Base-by-base conservation (phyloP, 495 filamentous ascomycete genomes). In the Trichoderma reesei region DNA sequence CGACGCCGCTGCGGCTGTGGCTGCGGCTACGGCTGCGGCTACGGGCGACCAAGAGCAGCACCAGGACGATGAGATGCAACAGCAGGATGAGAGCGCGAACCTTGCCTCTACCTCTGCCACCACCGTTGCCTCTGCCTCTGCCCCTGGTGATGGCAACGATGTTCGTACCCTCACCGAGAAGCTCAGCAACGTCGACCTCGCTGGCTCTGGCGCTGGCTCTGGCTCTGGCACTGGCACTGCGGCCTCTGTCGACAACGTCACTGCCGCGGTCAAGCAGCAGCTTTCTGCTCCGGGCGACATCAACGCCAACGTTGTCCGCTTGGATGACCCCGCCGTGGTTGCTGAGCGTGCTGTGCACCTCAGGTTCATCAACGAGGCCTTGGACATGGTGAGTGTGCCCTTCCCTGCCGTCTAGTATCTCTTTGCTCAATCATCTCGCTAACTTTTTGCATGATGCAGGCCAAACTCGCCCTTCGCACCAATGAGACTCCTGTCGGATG, bases 401-500 rank as follows among this genome's bases (percentile, higher is more conserved):
- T 60, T 36, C n/a, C 34, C 39, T 39, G 26, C 13, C 14, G 9
- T 9, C 42, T 3, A 11, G 33, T 63, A 6, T 3, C 56, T 59
- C 11, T 60, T 0, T 64, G 1, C 41, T 62, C 33, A 51, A 37
- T 0, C 44, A 18, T 16, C 38, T 34, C 18, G 14, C 38, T 7
- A 41, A 14, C 4, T 13, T 34, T 39, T 39, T 39, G 37, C 37
- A 10, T 10, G 37, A 10, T 39, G 5, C 37, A 95, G 88, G 92
- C 90, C 51, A 84, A 89, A 67, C 81, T 86, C 63, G 94, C 94
- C 16, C 84, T 98, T n/a, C 68, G 75, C 34, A 87, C 79, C 46
- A 88, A 91, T 66, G 94, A 98, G 77, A 96, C 95, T 2, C 95
- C 94, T 6, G 95, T 98, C 16, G 95, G 94, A 61, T 98, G 95